Base-by-base conservation (phyloP, 1,284 basidiomycete species). In the Ustilago nuda region DNA sequence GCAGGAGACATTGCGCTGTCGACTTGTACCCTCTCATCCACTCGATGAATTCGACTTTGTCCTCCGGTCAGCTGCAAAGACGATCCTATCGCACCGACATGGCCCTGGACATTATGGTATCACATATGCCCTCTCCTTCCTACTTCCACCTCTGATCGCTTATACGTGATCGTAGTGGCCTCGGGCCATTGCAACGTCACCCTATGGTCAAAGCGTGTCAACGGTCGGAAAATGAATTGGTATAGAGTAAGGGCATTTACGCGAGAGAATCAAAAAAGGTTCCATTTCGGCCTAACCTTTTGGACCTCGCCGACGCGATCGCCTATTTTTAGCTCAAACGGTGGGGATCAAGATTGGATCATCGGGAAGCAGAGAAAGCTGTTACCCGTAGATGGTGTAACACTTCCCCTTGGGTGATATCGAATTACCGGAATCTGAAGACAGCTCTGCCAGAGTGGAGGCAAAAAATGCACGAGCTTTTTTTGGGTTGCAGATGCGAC, bases 401-500 rank as follows among this genome's bases (percentile, higher is more conserved):
- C 66, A 67, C 17, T 8, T 1, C 4, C 13, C 2, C 17, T 35
- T 9, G 17, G 12, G 30, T 7, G 15, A 7, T n/a, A 15, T 27
- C 7, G 15, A 19, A 51, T 17, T 17, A 27, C 23, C 55, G 55
- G 62, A 43, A 6, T 53, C 56, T 45, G 48, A 36, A 30, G 5
- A 17, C 15, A 19, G 19, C 17, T 13, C 39, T 7, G 19, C 23
- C 3, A 27, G 50, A 17, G 61, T 56, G 52, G 53, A 55, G 54
- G 57, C 27, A 33, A 30, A 30, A 30, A 13, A 23, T 53, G 58
- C 65, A 61, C 33, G 54, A 13, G n/a, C 17, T 64, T 55, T 58
- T 61, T 61, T 51, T 48, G 39, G 48, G 56, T 60, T 72, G 70
- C 70, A 60, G 35, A 45, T 48, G 50, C 58, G 61, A 67, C 70